These are phyloP conservation scores for Dendrobium catenatum DNA, from an alignment of 106 monocot species.

Conservation along the genomic window DNA sequence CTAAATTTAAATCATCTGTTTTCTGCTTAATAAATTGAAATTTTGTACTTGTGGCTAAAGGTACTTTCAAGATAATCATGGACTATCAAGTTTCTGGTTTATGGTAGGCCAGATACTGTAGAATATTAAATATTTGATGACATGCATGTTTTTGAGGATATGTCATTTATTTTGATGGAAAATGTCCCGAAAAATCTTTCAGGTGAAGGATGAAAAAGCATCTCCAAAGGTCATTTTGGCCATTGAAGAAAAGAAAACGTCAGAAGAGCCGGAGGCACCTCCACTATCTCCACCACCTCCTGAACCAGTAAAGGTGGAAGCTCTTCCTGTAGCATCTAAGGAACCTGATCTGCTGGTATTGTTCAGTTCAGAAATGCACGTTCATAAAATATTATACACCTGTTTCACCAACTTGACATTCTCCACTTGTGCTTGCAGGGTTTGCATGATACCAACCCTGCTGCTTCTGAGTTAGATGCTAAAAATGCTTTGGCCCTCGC, in stretches of 20 bases:
- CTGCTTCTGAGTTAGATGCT: slow-evolving; percentile 52
- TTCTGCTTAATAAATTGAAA: too few relatives aligned
- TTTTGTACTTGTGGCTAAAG: too few relatives aligned
- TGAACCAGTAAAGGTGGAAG: slow-evolving; percentile 9
- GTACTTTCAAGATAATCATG: too few relatives aligned
- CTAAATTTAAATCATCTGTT: too few relatives aligned
- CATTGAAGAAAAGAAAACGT: slow-evolving; percentile 32
- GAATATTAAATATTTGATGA: not conserved
- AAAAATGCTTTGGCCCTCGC: slow-evolving; percentile 88
- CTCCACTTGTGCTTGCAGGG: not conserved
- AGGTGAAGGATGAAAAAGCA: slow-evolving; percentile 20
- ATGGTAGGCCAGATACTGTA: too few relatives aligned
- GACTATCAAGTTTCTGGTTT: too few relatives aligned
- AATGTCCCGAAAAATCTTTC: not conserved
- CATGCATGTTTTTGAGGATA: too few relatives aligned
- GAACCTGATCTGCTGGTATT: slow-evolving; percentile 50
- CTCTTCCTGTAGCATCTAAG: not conserved
- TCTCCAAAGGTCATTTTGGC: slow-evolving; percentile 24
- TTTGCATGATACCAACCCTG: not conserved
- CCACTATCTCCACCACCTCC: not conserved
- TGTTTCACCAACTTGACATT: not conserved
- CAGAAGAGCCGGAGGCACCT: slow-evolving; percentile 15
- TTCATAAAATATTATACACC: not conserved
- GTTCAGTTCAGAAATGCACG: not conserved
- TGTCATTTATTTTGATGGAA: not conserved